Base-by-base conservation (phyloP, 768 basidiomycete genomes). In the Lactarius pseudohatsudake region DNA sequence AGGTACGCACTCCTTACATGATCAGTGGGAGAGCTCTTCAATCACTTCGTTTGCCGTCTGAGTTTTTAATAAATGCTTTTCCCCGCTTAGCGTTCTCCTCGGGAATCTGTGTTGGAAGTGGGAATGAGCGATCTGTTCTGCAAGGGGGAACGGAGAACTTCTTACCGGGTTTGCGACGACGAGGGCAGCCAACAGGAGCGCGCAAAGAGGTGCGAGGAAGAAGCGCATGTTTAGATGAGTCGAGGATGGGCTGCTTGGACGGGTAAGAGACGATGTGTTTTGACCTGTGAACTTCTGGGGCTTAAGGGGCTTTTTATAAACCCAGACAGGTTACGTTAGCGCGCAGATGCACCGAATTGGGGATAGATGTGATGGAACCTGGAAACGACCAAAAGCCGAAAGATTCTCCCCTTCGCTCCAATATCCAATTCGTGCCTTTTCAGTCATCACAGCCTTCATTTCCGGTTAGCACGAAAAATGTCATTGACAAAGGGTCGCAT, bases 101-200 rank as follows among this genome's bases (percentile, higher is more conserved):
- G 3, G 32, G 9, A 2, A 10, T 15, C 66, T 67, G 43, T 18
- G 15, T n/a, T 22, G 16, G 13, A 47, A 16, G 2, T 13, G 41
- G 11, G 20, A 30, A 57, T 58, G 36, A 34, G 6, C 1, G 2
- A 53, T 6, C 13, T 13, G 26, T 26, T 26, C 26, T 26, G 26
- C 26, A 26, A 26, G 26, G 26, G 26, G 26, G 26, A 26, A 26
- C 26, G 26, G 26, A 26, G 26, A 26, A 26, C 26, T 26, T 1
- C 66, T 67, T 22, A 67, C 66, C 2, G 66, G 66, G 6, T 1
- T 8, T 16, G 66, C 62, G 28, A 59, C 26, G 2, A 60, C 66
- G 30, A 67, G 34, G 10, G 58, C 4, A 45, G 54, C 62, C 18
- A 67, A 26, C 4, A 64, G 4, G 41, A 67, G 66, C 7, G 53